Evolutionary conservation across 2,329 filamentous ascomycete genomes (phyloP).

Genomic region (Fusarium albosuccineum): DNA sequence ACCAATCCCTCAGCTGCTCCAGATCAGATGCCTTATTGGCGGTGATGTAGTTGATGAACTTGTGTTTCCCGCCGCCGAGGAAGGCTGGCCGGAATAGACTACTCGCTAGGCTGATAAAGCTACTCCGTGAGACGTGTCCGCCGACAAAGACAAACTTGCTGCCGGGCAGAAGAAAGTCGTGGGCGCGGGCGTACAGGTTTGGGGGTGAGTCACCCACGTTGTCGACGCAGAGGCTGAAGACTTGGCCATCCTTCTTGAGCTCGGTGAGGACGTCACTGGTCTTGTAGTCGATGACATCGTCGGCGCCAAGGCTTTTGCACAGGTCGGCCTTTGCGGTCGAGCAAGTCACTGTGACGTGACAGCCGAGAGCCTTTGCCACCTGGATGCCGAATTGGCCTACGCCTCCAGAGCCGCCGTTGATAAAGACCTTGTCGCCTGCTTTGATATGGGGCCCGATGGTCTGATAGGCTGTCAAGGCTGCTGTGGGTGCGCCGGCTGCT

Average conservation of each 20-base stretch:
- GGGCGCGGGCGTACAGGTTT: conserved; percentile 65
- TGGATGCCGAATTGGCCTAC: conserved; percentile 73
- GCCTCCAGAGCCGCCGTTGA: conserved; percentile 76
- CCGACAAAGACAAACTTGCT: conserved; percentile 67
- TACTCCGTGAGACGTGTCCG: conserved; percentile 49
- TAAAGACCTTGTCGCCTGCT: conserved; percentile 69
- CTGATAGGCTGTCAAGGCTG: conserved; percentile 64
- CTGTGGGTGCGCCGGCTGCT: conserved; percentile 59
- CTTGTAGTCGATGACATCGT: conserved; percentile 74
- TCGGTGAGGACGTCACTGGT: conserved; percentile 60
- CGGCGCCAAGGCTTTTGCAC: conserved; percentile 71
- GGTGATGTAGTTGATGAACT: conserved; percentile 56
- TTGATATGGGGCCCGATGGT: conserved; percentile 61
- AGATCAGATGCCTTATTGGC: conserved; percentile 61
- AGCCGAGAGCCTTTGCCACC: conserved; percentile 72
- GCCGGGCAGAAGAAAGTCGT: conserved; percentile 61
- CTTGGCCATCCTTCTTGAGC: conserved; percentile 60
- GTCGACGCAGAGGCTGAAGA: conserved; percentile 69
- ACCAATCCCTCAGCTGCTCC: conserved; percentile 64
- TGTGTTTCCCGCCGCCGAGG: conserved; percentile 57
- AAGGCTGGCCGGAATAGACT: conserved; percentile 50
- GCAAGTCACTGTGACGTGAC: conserved; percentile 71
- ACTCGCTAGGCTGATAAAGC: conserved; percentile 40
- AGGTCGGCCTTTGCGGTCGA: conserved; percentile 70
- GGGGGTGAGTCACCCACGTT: conserved; percentile 65